Base-by-base conservation (phyloP, 345 rosid genomes). In the Eucalyptus erythrocorys region DNA sequence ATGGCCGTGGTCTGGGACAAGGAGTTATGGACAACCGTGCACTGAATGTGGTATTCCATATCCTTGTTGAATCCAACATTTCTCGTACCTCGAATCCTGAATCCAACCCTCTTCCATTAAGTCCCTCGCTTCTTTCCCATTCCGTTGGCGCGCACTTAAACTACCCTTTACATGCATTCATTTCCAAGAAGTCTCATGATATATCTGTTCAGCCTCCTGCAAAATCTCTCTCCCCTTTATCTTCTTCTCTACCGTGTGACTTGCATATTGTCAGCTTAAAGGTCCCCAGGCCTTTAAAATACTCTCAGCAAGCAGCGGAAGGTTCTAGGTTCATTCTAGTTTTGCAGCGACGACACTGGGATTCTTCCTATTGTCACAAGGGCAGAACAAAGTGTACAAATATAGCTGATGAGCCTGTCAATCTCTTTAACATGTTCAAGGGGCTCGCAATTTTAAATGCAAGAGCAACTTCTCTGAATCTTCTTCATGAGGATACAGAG, bases 1-100 rank as follows among this genome's bases (percentile, higher is more conserved):
- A 98, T 82, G 99, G 99, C 6, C 99, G 99, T 92, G 99, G 99
- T 88, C 97, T 98, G 19, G 99, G 99, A 79, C 99, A 96, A 93
- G 99, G 99, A 40, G 97, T 98, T 91, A 92, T 93, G 94, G 99
- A 97, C 89, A 98, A 98, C 88, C 98, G 95, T 7, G 95, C 95
- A 47, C 92, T 93, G 94, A 96, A 94, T 53, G 95, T 95, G 64
- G 92, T 95, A 64, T 97, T 97, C 88, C 98, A 98, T 91, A 89
- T 98, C 88, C 92, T 95, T 90, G 85, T 92, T 0, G 99, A 98
- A 87, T 92, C 94, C 86, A 97, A 93, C 92, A 91, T 95, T 76
- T 95, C 99, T 89, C 91, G 93, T 10, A n/a, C 94, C 8, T 81
- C 93, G 47, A 91, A 89, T 88, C 90, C 93, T 30, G 89, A 91